phyloP scores from a whole-genome alignment of 2,329 filamentous ascomycete species.

The Samsoniella hepiali region DNA sequence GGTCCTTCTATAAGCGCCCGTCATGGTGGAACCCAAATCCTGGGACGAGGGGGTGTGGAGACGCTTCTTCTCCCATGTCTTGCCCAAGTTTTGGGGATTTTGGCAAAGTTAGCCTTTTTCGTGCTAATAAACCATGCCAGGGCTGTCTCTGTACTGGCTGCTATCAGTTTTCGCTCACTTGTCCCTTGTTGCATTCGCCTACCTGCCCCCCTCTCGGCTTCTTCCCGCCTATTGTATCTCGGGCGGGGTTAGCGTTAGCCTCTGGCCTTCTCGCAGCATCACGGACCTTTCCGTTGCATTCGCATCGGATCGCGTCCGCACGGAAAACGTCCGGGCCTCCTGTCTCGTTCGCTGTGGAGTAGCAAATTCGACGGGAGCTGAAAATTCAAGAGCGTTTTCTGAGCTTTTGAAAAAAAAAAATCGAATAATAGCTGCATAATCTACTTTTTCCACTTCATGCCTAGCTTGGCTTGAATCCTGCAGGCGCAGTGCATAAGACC shows the following conservation, averaged over 20 bases:
- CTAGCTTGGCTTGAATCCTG: not conserved
- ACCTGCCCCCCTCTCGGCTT: not conserved
- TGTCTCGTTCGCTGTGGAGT: not conserved
- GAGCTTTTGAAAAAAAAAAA: not conserved
- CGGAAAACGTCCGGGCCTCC: not conserved
- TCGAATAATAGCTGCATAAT: not conserved
- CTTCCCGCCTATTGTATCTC: not conserved
- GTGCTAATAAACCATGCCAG: not conserved
- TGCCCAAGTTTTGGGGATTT: conserved; percentile 4
- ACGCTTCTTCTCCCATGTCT: not conserved
- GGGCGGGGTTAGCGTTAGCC: not conserved
- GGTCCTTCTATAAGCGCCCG: conserved; percentile 12
- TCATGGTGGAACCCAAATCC: conserved; percentile 16
- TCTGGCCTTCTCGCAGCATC: not conserved
- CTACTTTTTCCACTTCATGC: conserved; percentile 9
- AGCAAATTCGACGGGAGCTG: not conserved
- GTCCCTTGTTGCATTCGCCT: not conserved
- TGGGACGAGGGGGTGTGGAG: conserved; percentile 11
- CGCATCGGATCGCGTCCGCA: not conserved
- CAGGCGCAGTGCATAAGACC: conserved; percentile 3
- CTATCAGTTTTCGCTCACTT: not conserved
- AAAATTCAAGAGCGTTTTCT: not conserved
- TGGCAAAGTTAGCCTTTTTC: not conserved
- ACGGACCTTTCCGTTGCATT: conserved; percentile 1
- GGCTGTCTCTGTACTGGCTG: not conserved